Conservation (phyloP, 345 rosid genomes). For the Sisymbrium altissimum region DNA sequence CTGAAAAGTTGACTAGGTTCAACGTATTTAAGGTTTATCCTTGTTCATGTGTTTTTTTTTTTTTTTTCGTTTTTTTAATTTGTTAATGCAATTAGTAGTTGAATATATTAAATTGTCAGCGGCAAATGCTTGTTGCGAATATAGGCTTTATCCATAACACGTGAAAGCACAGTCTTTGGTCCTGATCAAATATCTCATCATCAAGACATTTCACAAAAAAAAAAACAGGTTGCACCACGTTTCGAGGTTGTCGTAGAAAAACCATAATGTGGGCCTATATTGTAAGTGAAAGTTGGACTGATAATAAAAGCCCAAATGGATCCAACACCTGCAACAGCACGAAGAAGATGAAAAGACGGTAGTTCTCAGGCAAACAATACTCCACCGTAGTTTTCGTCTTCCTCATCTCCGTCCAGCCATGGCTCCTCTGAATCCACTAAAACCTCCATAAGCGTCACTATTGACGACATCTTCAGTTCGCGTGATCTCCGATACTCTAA, state of each 20-base stretch:
- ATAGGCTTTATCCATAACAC: slow-evolving; percentile 16
- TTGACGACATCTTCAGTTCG: neutral
- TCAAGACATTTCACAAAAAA: too few species aligned
- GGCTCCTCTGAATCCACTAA: neutral
- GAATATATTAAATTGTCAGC: slow-evolving; percentile 2
- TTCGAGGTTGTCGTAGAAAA: too few species aligned
- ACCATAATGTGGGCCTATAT: too few species aligned
- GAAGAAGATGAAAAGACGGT: neutral
- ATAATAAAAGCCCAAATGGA: neutral
- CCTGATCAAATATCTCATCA: too few species aligned
- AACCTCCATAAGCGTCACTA: neutral
- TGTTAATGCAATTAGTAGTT: slow-evolving; percentile 11
- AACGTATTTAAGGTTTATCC: neutral
- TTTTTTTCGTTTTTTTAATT: neutral
- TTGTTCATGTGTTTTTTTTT: neutral
- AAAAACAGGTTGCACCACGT: too few species aligned
- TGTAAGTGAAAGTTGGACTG: too few species aligned
- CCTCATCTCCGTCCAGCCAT: neutral
- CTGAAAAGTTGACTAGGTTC: neutral
- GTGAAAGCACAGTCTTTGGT: slow-evolving; percentile 9
- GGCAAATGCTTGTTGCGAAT: neutral
- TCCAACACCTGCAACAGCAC: neutral
- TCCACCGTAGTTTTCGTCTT: neutral
- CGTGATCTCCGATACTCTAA: neutral
- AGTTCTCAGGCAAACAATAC: neutral